Evolutionary conservation across 2,329 filamentous ascomycete species (phyloP).

Genomic region (Cercospora beticola): DNA sequence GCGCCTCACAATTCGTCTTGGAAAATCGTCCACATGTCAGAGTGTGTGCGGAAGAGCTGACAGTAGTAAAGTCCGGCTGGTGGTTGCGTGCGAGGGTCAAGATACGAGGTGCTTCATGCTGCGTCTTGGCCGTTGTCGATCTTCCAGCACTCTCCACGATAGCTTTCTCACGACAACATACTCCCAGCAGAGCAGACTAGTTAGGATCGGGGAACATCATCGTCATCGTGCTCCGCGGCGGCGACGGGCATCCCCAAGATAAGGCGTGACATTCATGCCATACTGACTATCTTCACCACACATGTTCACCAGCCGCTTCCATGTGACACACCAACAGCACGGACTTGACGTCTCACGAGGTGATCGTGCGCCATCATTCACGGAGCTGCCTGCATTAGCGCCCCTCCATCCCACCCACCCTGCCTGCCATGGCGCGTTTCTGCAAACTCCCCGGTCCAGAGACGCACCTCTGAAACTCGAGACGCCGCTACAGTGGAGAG

Average conservation of each 20-base stretch:
- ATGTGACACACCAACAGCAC: slow-evolving; percentile 8
- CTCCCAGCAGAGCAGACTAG: not conserved
- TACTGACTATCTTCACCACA: not conserved
- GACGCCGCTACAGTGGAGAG: not conserved
- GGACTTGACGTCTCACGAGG: not conserved
- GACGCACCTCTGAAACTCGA: slow-evolving; percentile 4
- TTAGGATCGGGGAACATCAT: not conserved
- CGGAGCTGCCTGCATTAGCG: slow-evolving; percentile 9
- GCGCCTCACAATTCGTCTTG: not conserved
- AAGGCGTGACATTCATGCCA: not conserved
- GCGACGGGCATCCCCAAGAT: slow-evolving; percentile 1
- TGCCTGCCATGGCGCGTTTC: not conserved
- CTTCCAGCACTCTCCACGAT: not conserved
- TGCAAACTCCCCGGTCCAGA: not conserved
- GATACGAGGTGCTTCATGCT: not conserved
- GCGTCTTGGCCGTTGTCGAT: not conserved
- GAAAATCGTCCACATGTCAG: not conserved
- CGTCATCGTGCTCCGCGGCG: not conserved
- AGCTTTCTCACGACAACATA: not conserved
- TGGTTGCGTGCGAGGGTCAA: not conserved
- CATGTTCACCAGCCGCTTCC: not conserved
- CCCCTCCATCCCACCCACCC: not conserved
- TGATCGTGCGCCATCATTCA: not conserved
- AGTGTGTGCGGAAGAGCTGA: not conserved
- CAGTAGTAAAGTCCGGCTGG: not conserved